phyloP scores from a whole-genome alignment of 768 basidiomycete species.

The Leccinum sublutescens region DNA sequence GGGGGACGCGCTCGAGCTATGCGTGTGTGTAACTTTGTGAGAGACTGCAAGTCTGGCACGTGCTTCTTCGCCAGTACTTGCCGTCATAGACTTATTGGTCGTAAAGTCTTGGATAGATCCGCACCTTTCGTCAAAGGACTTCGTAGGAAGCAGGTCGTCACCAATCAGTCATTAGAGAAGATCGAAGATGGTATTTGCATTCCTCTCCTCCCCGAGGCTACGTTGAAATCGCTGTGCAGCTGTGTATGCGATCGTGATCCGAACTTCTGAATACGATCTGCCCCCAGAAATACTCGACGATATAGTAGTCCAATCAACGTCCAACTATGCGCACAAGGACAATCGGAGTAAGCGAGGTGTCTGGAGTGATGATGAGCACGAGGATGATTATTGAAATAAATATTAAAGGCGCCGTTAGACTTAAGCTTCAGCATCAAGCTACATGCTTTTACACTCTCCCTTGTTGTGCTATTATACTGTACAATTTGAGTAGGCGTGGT shows the following conservation, averaged over 20 bases:
- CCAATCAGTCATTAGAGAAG: conserved; percentile 84
- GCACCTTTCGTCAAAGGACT: conserved; percentile 70
- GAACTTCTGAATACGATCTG: conserved; percentile 71
- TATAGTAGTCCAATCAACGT: conserved; percentile 54
- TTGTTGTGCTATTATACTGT: not conserved
- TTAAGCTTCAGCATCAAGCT: not conserved
- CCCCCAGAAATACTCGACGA: conserved; percentile 68
- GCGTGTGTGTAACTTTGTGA: conserved; percentile 68
- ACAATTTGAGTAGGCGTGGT: conserved; percentile 1
- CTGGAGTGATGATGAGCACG: conserved; percentile 28
- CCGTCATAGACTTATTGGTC: not conserved
- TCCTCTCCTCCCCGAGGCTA: not conserved
- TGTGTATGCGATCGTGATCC: conserved; percentile 68
- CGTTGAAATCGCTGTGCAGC: conserved; percentile 40
- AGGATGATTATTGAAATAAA: conserved; percentile 21
- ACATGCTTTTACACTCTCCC: not conserved
- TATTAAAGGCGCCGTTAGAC: not conserved
- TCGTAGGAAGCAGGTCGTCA: conserved; percentile 85
- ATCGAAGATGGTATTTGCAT: conserved; percentile 77
- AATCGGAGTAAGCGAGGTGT: conserved; percentile 19
- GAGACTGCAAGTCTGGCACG: conserved; percentile 70
- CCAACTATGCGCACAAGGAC: conserved; percentile 28
- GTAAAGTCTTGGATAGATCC: conserved; percentile 73
- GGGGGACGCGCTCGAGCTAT: conserved; percentile 63
- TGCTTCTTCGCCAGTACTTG: not conserved